phyloP scores from a whole-genome alignment of 257 asterid genomes.

The Scutellaria galericulata region DNA sequence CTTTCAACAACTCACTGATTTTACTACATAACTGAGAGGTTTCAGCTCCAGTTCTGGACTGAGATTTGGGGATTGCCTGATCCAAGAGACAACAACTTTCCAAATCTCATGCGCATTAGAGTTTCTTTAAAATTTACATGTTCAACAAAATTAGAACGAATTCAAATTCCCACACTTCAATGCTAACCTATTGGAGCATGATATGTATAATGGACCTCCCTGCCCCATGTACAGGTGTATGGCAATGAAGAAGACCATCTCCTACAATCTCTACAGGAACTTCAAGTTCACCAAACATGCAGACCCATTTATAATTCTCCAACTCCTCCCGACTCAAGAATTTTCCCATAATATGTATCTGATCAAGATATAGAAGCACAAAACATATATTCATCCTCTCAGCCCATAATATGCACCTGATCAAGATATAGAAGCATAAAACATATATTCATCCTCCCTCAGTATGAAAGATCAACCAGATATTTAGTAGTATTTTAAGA shows the following conservation, averaged over 20 bases:
- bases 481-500: background rate
- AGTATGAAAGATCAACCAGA: constrained; percentile 17
- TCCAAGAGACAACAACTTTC: constrained; percentile 65
- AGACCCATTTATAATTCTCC: constrained; percentile 77
- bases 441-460: background rate
- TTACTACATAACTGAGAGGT: constrained; percentile 50
- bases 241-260: too few species aligned
- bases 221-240: constrained; percentile 36
- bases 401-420: constrained; percentile 79
- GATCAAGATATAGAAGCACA: constrained; percentile 26
- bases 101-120: constrained; percentile 73
- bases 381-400: too few species aligned
- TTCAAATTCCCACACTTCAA: constrained; percentile 91
- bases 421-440: constrained; percentile 9
- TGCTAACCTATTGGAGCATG: constrained; percentile 75
- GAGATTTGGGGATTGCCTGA: constrained; percentile 44
- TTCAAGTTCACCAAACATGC: constrained; percentile 48
- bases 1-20: constrained; percentile 61
- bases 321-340: constrained; percentile 66
- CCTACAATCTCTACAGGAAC: too few species aligned
- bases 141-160: constrained; percentile 49
- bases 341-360: constrained; percentile 78
- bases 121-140: constrained; percentile 66
- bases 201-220: constrained; percentile 82
- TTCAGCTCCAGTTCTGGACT: constrained; percentile 45